Evolutionary conservation across 2,329 filamentous ascomycete species (phyloP), one percentile per base, ranked within the genome.

Genomic region (Pseudogymnoascus sp.): DNA sequence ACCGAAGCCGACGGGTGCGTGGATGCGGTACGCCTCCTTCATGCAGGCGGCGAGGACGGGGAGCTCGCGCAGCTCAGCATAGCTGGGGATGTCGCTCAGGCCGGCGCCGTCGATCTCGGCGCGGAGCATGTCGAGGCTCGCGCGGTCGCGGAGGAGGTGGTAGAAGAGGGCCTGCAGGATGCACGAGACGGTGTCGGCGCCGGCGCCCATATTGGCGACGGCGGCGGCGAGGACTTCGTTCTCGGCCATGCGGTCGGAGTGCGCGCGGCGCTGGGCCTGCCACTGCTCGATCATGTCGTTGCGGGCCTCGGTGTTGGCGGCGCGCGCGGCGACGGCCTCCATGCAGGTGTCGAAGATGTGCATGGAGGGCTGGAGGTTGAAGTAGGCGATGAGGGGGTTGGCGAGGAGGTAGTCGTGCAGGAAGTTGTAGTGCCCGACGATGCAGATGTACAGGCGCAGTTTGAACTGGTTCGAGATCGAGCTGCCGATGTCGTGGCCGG

Each of bases 311-410:
- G 67, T 64, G 37, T 75, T 77, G 13, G 68, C 64, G 42, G 74
- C 72, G 0, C 75, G 70, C 0, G 64, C 64, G 5, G 73, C 67
- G 9, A 77, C 68, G 13, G 74, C 74, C 0, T 67, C 66, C 11
- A 72, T 61, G 11, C 69, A 71, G 0, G 74, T 77, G 37, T 77
- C 73, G 59, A 77, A 74, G 21, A 76, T 71, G 60, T 78, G 74
- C 9, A 71, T 72, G 1, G 70, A 69, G 1, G 75, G 75, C 46
- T 73, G 69, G 2, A 77, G 67, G 2, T 73, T 71, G 3, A 76
- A 63, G 10, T 70, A 71, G 19, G 70, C 74, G 31, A 77, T 70
- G 6, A 77, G 65, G 0, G 75, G 75, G 56, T 77, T 78, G 0
- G 73, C 71, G 1, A 77, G 64, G 9, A 74, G 71, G 9, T 71